Conservation (phyloP, 2,329 filamentous ascomycete species). For the Fusarium aywerte region DNA sequence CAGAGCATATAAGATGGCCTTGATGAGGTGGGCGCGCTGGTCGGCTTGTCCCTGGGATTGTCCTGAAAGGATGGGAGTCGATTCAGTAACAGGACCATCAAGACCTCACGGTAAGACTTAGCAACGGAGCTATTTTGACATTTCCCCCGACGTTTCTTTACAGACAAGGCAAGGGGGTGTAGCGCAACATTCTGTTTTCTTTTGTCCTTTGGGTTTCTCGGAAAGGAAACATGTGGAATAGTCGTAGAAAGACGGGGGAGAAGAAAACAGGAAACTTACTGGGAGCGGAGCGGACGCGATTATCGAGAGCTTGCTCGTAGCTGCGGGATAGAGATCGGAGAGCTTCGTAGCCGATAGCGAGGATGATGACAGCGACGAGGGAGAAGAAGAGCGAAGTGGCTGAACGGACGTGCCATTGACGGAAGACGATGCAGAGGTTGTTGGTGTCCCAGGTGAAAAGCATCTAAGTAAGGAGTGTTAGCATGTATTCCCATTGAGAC, state of each 20-base stretch:
- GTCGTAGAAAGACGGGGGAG: constrained; percentile 2
- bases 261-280: constrained; percentile 56
- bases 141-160: constrained; percentile 23
- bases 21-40: constrained; percentile 78
- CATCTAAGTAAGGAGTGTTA: constrained; percentile 72
- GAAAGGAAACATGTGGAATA: constrained; percentile 13
- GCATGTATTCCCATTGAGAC: neutral
- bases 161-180: constrained; percentile 22
- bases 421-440: constrained; percentile 96
- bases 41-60: constrained; percentile 71
- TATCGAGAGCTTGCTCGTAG: constrained; percentile 73
- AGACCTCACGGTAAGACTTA: constrained; percentile 47
- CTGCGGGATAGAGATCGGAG: constrained; percentile 79
- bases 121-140: constrained; percentile 42
- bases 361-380: constrained; percentile 80
- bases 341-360: constrained; percentile 93
- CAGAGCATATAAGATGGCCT: constrained; percentile 85
- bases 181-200: constrained; percentile 27
- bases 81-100: constrained; percentile 67
- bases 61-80: constrained; percentile 75
- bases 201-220: constrained; percentile 23
- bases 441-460: constrained; percentile 96
- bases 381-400: constrained; percentile 81
- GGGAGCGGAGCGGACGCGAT: constrained; percentile 59
- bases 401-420: constrained; percentile 85